These are phyloP conservation scores for Apiospora marii DNA, from an alignment of 2,329 filamentous ascomycete species.

Conservation along the genomic window DNA sequence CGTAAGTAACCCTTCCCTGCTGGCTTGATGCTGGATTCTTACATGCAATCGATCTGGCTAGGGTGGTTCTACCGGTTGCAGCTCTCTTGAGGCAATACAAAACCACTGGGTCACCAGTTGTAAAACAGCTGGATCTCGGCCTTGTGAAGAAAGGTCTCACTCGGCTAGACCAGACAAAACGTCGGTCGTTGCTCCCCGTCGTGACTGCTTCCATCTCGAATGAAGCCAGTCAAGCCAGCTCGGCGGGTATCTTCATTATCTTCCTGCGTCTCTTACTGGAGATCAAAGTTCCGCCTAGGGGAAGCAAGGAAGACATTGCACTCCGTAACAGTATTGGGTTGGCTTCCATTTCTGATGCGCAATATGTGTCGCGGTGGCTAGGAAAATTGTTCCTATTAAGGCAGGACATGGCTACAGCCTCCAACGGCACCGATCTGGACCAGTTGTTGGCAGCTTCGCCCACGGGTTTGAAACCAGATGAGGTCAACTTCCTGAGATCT, in stretches of 20 bases:
- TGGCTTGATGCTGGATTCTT: slow-evolving; percentile 24
- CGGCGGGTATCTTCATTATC: slow-evolving; percentile 79
- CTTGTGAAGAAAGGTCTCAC: slow-evolving; percentile 85
- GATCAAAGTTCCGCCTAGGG: slow-evolving; percentile 76
- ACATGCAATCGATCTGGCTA: slow-evolving; percentile 35
- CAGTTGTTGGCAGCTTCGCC: slow-evolving; percentile 43
- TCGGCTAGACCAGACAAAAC: slow-evolving; percentile 62
- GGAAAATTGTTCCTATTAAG: slow-evolving; percentile 77
- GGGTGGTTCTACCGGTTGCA: slow-evolving; percentile 83
- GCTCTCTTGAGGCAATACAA: slow-evolving; percentile 91
- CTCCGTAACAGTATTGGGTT: slow-evolving; percentile 74
- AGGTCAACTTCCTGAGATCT: slow-evolving; percentile 74
- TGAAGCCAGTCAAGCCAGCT: slow-evolving; percentile 58
- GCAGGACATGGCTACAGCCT: slow-evolving; percentile 48
- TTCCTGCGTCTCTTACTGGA: slow-evolving; percentile 78
- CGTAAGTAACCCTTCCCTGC: slow-evolving; percentile 46
- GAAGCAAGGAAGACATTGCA: slow-evolving; percentile 77
- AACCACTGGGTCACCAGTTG: slow-evolving; percentile 73
- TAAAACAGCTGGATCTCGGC: slow-evolving; percentile 87
- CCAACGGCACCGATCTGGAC: slow-evolving; percentile 36
- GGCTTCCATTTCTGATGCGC: slow-evolving; percentile 70
- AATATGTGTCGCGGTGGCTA: slow-evolving; percentile 77
- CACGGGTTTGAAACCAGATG: slow-evolving; percentile 68
- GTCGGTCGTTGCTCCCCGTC: slow-evolving; percentile 75
- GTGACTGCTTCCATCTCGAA: slow-evolving; percentile 72